Percentiles rank a stretch among this genome's conserved stretches.
Conservation (phyloP, 2,329 filamentous ascomycete species). For the Aspergillus sp. region DNA sequence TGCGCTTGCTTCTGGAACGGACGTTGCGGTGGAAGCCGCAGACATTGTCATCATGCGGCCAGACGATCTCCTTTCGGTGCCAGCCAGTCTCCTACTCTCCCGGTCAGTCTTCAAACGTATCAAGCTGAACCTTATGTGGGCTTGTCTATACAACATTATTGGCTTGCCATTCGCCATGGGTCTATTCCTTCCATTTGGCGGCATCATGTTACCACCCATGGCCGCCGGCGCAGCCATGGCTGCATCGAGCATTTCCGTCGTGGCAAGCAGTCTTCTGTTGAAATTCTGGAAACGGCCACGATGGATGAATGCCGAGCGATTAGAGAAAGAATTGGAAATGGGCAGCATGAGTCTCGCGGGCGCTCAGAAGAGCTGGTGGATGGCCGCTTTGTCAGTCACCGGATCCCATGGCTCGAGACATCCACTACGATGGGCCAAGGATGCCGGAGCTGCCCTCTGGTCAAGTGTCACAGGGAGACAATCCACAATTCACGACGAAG, state of each 20-base stretch:
- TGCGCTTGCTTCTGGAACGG: constrained; percentile 85
- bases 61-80: constrained; percentile 88
- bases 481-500: constrained; percentile 20
- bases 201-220: constrained; percentile 80
- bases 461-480: constrained; percentile 23
- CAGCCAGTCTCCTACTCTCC: constrained; percentile 75
- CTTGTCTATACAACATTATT: constrained; percentile 85
- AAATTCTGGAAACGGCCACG: constrained; percentile 79
- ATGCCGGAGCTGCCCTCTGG: constrained; percentile 19
- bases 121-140: constrained; percentile 89
- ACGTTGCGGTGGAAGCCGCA: constrained; percentile 96
- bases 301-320: constrained; percentile 75
- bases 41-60: constrained; percentile 94
- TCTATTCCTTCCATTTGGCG: constrained; percentile 82
- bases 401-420: constrained; percentile 5
- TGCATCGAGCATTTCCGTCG: constrained; percentile 81
- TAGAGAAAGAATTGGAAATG: constrained; percentile 53
- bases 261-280: constrained; percentile 74
- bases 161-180: constrained; percentile 97
- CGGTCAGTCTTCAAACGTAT: constrained; percentile 85
- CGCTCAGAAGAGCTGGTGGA: constrained; percentile 25
- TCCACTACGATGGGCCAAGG: constrained; percentile 13
- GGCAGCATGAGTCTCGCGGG: constrained; percentile 15
- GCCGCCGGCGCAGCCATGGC: constrained; percentile 95
- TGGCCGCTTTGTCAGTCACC: constrained; percentile 19